Evolutionary conservation across 2,329 filamentous ascomycete genomes (phyloP).

Genomic region (Chrysosphaeria jannelii): DNA sequence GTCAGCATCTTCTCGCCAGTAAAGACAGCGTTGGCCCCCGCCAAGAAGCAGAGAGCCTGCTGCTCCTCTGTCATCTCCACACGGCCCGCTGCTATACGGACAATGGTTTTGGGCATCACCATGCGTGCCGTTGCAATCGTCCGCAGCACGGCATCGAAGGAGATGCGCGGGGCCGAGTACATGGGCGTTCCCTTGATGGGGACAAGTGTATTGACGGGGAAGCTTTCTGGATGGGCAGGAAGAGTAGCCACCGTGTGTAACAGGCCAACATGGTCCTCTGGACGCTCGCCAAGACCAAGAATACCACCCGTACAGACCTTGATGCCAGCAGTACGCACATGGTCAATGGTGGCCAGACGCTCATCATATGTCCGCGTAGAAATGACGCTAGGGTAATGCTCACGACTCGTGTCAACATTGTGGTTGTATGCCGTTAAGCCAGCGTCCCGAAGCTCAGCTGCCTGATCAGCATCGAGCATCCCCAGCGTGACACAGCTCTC

Average conservation of each 20-base stretch:
- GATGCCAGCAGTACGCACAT: conserved; percentile 64
- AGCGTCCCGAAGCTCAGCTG: conserved; percentile 52
- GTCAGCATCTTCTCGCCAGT: conserved; percentile 84
- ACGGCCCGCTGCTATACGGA: conserved; percentile 58
- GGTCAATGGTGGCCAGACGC: conserved; percentile 44
- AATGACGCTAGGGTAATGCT: conserved; percentile 69
- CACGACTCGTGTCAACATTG: conserved; percentile 70
- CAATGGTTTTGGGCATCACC: conserved; percentile 60
- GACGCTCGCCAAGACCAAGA: conserved; percentile 51
- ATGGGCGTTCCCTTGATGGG: conserved; percentile 75
- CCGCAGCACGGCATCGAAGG: conserved; percentile 49
- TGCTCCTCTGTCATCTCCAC: conserved; percentile 69
- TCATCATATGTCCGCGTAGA: conserved; percentile 71
- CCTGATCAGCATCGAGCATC: conserved; percentile 65
- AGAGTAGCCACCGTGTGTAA: conserved; percentile 59
- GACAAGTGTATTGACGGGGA: conserved; percentile 73
- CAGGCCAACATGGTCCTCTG: conserved; percentile 53
- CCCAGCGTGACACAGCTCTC: conserved; percentile 81
- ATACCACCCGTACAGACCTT: conserved; percentile 81
- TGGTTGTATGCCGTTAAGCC: conserved; percentile 84
- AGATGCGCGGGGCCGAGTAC: conserved; percentile 39
- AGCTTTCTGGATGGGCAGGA: conserved; percentile 60
- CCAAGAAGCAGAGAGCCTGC: conserved; percentile 70
- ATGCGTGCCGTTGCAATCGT: conserved; percentile 63
- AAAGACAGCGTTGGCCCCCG: conserved; percentile 80